Conservation (phyloP, 2,329 filamentous ascomycete species). For the Coniosporium tulheliwenetii region DNA sequence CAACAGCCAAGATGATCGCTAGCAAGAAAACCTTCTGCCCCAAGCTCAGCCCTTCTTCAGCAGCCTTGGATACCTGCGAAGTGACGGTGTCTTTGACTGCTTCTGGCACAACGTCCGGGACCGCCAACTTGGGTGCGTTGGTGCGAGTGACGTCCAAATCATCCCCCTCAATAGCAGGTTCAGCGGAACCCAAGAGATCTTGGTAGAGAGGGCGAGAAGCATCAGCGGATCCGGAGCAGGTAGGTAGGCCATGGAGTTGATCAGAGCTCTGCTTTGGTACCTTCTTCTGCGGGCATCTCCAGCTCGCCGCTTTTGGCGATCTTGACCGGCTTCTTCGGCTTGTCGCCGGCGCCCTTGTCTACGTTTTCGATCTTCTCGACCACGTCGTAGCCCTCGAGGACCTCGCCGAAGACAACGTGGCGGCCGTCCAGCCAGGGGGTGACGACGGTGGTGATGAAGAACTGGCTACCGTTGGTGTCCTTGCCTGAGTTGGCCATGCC, state of each 20-base stretch:
- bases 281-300: conserved; percentile 62
- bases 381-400: conserved; percentile 71
- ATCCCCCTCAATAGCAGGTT: conserved; percentile 22
- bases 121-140: conserved; percentile 1
- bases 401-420: conserved; percentile 81
- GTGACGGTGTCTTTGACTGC: conserved; percentile 6
- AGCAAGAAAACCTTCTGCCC: conserved; percentile 29
- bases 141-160: conserved; percentile 23
- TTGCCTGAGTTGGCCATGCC: conserved; percentile 75
- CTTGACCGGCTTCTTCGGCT: conserved; percentile 53
- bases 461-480: conserved; percentile 80
- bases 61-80: background rate
- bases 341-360: conserved; percentile 50
- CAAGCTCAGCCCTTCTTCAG: conserved; percentile 21
- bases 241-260: conserved; percentile 16
- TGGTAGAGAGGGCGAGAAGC: conserved; percentile 6
- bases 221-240: conserved; percentile 11
- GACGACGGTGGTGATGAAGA: conserved; percentile 77
- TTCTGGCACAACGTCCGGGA: conserved; percentile 11
- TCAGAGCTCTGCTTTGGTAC: conserved; percentile 85
- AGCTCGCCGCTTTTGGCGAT: conserved; percentile 76
- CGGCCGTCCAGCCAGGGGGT: conserved; percentile 71
- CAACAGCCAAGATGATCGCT: conserved; percentile 25
- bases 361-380: conserved; percentile 65
- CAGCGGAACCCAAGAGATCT: conserved; percentile 29